Percentiles rank a stretch among this genome's conserved stretches.
These are phyloP conservation scores for Cercospora brassicicola DNA, from an alignment of 2,329 filamentous ascomycete species.

Conservation along the genomic window DNA sequence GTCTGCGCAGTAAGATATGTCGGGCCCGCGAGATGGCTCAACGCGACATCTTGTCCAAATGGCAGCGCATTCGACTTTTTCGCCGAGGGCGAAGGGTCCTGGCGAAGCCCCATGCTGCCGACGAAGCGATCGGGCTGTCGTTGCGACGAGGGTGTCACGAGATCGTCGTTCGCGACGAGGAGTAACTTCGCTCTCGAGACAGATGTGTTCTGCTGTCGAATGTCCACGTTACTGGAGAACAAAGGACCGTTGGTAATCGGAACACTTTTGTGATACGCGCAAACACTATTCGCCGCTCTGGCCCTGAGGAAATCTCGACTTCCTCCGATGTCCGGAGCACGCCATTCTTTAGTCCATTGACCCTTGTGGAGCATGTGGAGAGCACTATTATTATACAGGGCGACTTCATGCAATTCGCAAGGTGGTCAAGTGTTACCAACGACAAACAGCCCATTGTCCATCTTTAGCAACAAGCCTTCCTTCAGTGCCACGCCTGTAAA, in stretches of 20 bases:
- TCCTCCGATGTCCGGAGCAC: constrained; percentile 5
- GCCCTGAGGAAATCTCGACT: neutral
- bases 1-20: constrained; percentile 92
- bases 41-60: constrained; percentile 54
- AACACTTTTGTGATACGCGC: neutral
- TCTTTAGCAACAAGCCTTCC: neutral
- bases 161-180: neutral
- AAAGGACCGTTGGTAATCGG: neutral
- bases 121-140: constrained; percentile 22
- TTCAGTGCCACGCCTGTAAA: neutral
- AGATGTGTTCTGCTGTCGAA: neutral
- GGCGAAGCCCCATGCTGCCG: constrained; percentile 38
- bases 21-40: constrained; percentile 71
- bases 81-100: constrained; percentile 10
- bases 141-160: neutral
- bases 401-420: neutral
- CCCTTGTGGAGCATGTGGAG: neutral
- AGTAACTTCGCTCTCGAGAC: neutral
- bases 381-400: neutral
- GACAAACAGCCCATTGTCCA: neutral
- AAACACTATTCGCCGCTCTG: constrained; percentile 6
- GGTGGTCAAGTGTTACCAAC: neutral
- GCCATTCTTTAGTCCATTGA: constrained; percentile 1
- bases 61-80: constrained; percentile 51
- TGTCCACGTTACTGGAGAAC: neutral